Evolutionary conservation across 192 early-diverging fungal species (phyloP), one percentile per base, ranked within the genome.

Genomic region (Backusella macrospora): DNA sequence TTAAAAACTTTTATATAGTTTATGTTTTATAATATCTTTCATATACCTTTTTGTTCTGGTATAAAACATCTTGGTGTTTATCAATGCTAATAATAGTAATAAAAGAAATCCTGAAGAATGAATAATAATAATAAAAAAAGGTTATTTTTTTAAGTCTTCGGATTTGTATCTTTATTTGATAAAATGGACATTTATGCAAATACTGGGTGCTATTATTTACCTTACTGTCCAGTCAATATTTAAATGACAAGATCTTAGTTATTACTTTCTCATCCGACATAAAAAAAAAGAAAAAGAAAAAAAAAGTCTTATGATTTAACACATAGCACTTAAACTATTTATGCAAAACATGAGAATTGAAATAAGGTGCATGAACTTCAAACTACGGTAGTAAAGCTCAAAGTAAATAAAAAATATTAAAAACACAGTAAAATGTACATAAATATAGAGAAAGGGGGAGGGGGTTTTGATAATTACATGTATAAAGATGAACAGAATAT

Each of bases 341-440:
- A 52, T 52, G 49, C 49, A 52, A 52, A n/a, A 23, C 18, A 52
- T 52, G 18, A 52, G 49, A 52, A 52, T 23, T 52, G 49, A 18
- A 52, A 34, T 34, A 34, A 2, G 49, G 49, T 52, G 49, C 49
- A 52, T 52, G 18, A 52, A 52, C 29, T 34, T 34, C 29, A 34
- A 34, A 34, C 29, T 34, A 34, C 29, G 29, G 29, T 34, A 34
- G 5, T 18, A 52, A 49, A 48, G 15, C 15, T n/a, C n/a, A 21
- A 9, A 52, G 18, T 16, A 52, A 52, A 18, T n/a, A 52, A 52
- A 52, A 18, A 9, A 7, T 49, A 49, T n/a, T 49, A 9, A 15
- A 52, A 52, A 52, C 18, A 21, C 49, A 52, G 18, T 23, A 8
- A 18, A 52, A 18, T 6, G 18, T 18, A 52, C 49, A 9, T n/a